Percentiles rank a stretch among this genome's conserved stretches.
phyloP scores from a whole-genome alignment of 2,329 filamentous ascomycete species.

The Ceratocystis destructans region DNA sequence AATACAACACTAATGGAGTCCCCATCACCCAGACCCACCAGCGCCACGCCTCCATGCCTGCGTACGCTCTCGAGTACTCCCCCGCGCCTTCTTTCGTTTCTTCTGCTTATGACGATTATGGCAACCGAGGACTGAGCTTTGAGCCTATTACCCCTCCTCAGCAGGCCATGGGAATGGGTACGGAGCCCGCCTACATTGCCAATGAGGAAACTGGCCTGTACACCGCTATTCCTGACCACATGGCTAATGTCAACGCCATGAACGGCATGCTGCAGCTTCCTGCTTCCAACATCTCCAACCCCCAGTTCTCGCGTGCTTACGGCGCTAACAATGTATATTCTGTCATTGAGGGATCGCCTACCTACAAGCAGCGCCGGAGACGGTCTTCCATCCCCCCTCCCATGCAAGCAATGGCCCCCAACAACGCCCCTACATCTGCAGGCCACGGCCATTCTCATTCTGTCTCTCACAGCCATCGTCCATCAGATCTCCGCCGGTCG shows the following conservation, averaged over 20 bases:
- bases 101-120: constrained; percentile 97
- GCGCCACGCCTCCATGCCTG: constrained; percentile 95
- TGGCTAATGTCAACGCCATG: constrained; percentile 56
- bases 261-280: constrained; percentile 86
- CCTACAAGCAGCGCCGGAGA: constrained; percentile 92
- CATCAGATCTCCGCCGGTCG: constrained; percentile 81
- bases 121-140: constrained; percentile 87
- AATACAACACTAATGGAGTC: constrained; percentile 86
- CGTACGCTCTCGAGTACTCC: constrained; percentile 89
- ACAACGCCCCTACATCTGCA: constrained; percentile 44
- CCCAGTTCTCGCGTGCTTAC: constrained; percentile 65
- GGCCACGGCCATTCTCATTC: constrained; percentile 28
- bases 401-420: constrained; percentile 49
- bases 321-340: constrained; percentile 72
- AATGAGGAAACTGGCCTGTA: constrained; percentile 96
- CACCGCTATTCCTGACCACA: constrained; percentile 82
- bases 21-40: constrained; percentile 73
- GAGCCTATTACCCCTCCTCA: constrained; percentile 95
- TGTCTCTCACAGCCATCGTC: constrained; percentile 47
- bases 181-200: constrained; percentile 91
- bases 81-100: constrained; percentile 95
- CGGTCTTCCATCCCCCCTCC: constrained; percentile 83
- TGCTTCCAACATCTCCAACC: constrained; percentile 66
- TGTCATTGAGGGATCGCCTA: constrained; percentile 93
- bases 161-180: constrained; percentile 64